Evolutionary conservation across 345 rosid genomes (phyloP).

Genomic region (Citrus sinensis): DNA sequence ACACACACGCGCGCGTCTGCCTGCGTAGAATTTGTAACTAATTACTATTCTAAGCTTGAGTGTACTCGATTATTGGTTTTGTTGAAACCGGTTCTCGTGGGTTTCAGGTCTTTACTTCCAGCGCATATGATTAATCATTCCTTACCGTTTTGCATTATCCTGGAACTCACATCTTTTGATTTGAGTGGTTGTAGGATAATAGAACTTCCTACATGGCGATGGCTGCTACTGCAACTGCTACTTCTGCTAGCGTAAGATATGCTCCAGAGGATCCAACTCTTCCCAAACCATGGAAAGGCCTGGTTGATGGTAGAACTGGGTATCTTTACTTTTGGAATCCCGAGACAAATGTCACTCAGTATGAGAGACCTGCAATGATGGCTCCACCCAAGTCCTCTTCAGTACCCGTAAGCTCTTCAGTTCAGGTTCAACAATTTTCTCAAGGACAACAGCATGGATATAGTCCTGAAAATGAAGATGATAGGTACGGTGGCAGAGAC

Average conservation of each 20-base stretch:
- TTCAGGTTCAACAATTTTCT: slow-evolving; percentile 57
- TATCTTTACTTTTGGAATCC: slow-evolving; percentile 97
- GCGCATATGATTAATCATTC: not conserved
- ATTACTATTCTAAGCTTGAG: not conserved
- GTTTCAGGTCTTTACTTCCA: not conserved
- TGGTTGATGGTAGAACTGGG: slow-evolving; percentile 89
- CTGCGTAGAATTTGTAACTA: not conserved
- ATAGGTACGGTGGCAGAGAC: slow-evolving; percentile 40
- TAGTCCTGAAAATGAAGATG: slow-evolving; percentile 54
- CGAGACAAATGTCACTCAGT: slow-evolving; percentile 90
- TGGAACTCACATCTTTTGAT: not conserved
- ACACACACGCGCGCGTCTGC: too few species aligned
- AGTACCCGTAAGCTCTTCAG: slow-evolving; percentile 49
- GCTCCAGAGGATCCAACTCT: slow-evolving; percentile 94
- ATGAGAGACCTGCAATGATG: slow-evolving; percentile 57
- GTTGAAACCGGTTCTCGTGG: not conserved
- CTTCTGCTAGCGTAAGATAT: slow-evolving; percentile 56
- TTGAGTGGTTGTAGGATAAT: slow-evolving; percentile 3
- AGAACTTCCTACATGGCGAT: slow-evolving; percentile 20
- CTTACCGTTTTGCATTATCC: not conserved
- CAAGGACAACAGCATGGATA: slow-evolving; percentile 29
- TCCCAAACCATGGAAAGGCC: slow-evolving; percentile 96
- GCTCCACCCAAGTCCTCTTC: slow-evolving; percentile 34
- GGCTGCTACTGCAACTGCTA: slow-evolving; percentile 69
- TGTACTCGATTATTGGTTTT: not conserved